Evolutionary conservation across 768 basidiomycete species (phyloP).

Genomic region (Kwoniella heveanensis): DNA sequence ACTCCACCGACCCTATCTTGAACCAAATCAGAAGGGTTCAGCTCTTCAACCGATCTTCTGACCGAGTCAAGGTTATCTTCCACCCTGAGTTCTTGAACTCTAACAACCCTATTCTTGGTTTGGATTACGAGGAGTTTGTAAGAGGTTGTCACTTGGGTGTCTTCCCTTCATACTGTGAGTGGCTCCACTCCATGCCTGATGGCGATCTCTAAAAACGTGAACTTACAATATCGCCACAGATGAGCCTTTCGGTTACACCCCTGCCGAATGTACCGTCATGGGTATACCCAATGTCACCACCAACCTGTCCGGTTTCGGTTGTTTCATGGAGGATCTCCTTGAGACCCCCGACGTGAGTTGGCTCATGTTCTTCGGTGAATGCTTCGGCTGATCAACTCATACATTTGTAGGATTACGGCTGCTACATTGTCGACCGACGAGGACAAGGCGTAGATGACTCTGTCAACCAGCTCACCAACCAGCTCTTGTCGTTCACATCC

Average conservation of each 20-base stretch:
- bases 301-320: constrained; percentile 93
- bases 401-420: constrained; percentile 71
- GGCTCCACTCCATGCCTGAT: too few relatives aligned
- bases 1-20: constrained; percentile 85
- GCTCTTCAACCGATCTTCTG: constrained; percentile 81
- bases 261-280: constrained; percentile 99
- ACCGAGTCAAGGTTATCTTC: constrained; percentile 96
- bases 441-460: constrained; percentile 87
- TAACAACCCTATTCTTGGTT: constrained; percentile 93
- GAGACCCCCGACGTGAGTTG: constrained; percentile 70
- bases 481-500: constrained; percentile 53
- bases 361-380: background rate
- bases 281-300: constrained; percentile 97
- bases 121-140: constrained; percentile 99
- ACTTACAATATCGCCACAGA: constrained; percentile 38
- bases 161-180: constrained; percentile 96
- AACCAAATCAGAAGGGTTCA: constrained; percentile 92
- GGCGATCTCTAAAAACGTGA: too few relatives aligned
- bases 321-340: constrained; percentile 96
- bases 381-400: background rate
- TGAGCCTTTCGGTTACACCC: constrained; percentile 67
- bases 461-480: constrained; percentile 69
- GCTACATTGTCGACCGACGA: constrained; percentile 93
- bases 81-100: constrained; percentile 98
- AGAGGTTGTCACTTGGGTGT: constrained; percentile 97